Evolutionary conservation across 495 filamentous ascomycete species (phyloP), one percentile per base, ranked within the genome.

Genomic region (Cercophora newfieldiana): DNA sequence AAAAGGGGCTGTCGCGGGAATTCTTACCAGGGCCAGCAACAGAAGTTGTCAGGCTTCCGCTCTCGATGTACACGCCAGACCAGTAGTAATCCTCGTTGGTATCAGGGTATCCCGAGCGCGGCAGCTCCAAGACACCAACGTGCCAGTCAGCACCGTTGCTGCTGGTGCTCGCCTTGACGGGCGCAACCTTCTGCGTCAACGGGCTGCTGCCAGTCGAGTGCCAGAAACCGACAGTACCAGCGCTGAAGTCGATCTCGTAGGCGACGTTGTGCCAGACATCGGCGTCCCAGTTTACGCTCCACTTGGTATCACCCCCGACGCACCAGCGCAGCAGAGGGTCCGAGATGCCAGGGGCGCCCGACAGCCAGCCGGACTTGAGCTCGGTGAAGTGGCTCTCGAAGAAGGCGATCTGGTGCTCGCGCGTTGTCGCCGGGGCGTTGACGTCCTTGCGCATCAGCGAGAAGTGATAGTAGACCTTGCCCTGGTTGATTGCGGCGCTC

Each of bases 61-160:
- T 84, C 81, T 93, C 90, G 59, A 92, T 82, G 66, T 90, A 92
- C 10, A 91, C 86, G 25, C 90, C 90, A 18, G 86, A 88, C 78
- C 87, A 92, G 74, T 84, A 91, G 81, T 84, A 91, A 71, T 92
- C 89, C 81, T 92, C 82, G 50, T 71, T 75, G 8, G 72, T 73
- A 55, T 87, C 85, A 16, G 82, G 71, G 55, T 81, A 81, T 7
- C 85, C 85, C 12, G 78, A 78, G 61, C 87, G 83, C 12, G 88
- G 86, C 59, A 92, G 81, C 68, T 90, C 83, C 29, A 92, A 80
- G 50, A 91, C 83, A 57, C 90, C 90, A 2, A 93, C 77, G 75
- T 93, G 90, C 90, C 89, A 93, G 73, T 92, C 90, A 8, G 82
- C 84, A 63, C 88, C 90, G 74, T 91, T 91, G 30, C 86, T 89